Evolutionary conservation across 1,284 basidiomycete genomes (phyloP).

Genomic region (Stereum hirsutum): DNA sequence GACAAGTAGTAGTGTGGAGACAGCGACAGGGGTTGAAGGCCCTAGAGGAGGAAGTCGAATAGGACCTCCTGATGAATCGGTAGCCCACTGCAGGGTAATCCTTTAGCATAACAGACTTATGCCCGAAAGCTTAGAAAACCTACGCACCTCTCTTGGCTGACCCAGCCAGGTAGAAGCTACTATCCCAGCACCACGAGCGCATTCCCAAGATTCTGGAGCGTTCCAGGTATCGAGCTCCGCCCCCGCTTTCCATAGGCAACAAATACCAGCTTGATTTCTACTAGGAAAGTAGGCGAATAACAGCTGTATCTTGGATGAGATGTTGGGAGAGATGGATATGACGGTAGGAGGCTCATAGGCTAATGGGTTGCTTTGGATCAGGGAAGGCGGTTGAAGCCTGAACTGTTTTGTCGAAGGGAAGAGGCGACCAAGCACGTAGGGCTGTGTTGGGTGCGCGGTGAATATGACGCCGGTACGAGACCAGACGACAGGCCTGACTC

Average conservation of each 20-base stretch:
- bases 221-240: conserved; percentile 51
- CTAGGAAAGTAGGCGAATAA: conserved; percentile 71
- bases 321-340: conserved; percentile 47
- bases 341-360: conserved; percentile 54
- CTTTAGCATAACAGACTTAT: background rate
- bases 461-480: conserved; percentile 59
- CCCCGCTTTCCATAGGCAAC: conserved; percentile 57
- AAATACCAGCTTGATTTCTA: conserved; percentile 39
- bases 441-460: conserved; percentile 50
- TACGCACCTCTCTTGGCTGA: conserved; percentile 46
- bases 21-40: conserved; percentile 38
- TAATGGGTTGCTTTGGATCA: conserved; percentile 31
- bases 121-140: background rate
- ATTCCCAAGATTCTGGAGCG: conserved; percentile 48
- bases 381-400: conserved; percentile 39
- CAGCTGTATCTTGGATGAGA: conserved; percentile 36
- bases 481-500: conserved; percentile 60
- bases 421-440: conserved; percentile 50
- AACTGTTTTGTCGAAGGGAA: conserved; percentile 65
- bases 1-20: conserved; percentile 43
- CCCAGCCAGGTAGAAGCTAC: conserved; percentile 57
- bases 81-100: conserved; percentile 32
- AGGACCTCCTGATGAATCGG: conserved; percentile 28
- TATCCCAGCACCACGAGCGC: conserved; percentile 41
- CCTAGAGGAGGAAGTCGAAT: conserved; percentile 43